Percentiles rank a stretch among this genome's conserved stretches.
Conservation (phyloP, 345 rosid species). For the Laguncularia racemosa region DNA sequence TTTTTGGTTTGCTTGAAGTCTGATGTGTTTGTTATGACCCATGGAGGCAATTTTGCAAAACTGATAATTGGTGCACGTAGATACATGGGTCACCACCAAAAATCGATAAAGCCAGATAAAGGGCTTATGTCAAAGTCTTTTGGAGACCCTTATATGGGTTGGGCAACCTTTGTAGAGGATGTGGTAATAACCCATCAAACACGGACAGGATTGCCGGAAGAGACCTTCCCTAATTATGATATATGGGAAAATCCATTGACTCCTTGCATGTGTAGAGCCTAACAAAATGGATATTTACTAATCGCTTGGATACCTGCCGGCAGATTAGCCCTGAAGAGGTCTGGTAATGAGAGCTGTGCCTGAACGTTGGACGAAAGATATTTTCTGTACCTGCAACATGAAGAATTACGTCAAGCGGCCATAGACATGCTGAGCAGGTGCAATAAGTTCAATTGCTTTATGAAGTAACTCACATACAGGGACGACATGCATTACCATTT, state of each 20-base stretch:
- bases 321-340: too few species aligned
- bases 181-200: constrained; percentile 93
- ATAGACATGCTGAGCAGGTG: too few species aligned
- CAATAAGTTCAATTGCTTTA: too few species aligned
- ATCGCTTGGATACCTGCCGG: neutral
- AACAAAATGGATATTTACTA: constrained; percentile 14
- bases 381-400: too few species aligned
- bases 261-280: constrained; percentile 99
- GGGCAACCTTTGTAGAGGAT: constrained; percentile 99
- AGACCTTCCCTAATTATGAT: constrained; percentile 98
- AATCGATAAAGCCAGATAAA: constrained; percentile 98
- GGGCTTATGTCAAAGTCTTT: constrained; percentile 98
- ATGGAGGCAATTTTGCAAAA: constrained; percentile 99
- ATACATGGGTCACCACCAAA: constrained; percentile 91
- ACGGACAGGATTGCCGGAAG: constrained; percentile 95
- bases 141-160: constrained; percentile 97
- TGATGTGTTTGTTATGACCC: constrained; percentile 99
- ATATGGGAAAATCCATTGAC: constrained; percentile 99
- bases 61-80: constrained; percentile 94
- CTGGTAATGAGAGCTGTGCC: too few species aligned
- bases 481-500: too few species aligned
- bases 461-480: too few species aligned
- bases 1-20: constrained; percentile 95
- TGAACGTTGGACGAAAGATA: too few species aligned
- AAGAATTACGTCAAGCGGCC: too few species aligned